Base-by-base conservation (phyloP, 805 yeast species). In the Blastobotrys robertii region DNA sequence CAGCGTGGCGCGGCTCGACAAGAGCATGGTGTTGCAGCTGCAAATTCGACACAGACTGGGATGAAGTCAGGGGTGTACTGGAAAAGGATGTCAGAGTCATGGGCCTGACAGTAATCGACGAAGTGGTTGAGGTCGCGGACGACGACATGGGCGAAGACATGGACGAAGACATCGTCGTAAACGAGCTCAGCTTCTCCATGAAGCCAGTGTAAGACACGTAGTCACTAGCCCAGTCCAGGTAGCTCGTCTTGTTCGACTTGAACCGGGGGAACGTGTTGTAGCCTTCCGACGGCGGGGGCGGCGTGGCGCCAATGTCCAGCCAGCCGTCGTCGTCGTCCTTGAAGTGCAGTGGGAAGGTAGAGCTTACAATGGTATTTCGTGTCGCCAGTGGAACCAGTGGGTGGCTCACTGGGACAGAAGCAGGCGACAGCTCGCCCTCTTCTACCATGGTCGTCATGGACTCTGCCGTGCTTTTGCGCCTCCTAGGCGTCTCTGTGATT, bases 321-420 rank as follows among this genome's bases (percentile, higher is more conserved):
- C 53, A 48, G 41, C 53, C 57, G 31, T 53, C 56, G 7, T 53
- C 57, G 46, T 44, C 44, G 8, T 50, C 43, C 32, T 35, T 34
- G 43, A 53, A 52, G 11, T 39, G 33, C 39, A 49, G 31, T 4
- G 50, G 50, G 33, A 37, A 42, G 3, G 50, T 42, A 5, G 46
- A 47, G 28, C 46, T 41, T n/a, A 47, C 4, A 10, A 45, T 38
- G 28, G 44, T 44, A 34, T 41, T 44, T 19, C 50, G 39, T 33
- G 47, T 40, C 10, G 51, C 45, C 31, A 40, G 44, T 2, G 52
- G 52, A 6, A 49, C 46, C 35, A 49, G 40, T 3, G 52, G 52
- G 29, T 49, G 52, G 36, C 40, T 41, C 31, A 44, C 13, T 4
- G 25, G 25, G 25, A 19, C 25, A 19, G 25, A 19, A 19, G 25